Conservation (phyloP, 371 early-diverging fungal genomes). For the Amoeboaphelidium protococcarum region DNA sequence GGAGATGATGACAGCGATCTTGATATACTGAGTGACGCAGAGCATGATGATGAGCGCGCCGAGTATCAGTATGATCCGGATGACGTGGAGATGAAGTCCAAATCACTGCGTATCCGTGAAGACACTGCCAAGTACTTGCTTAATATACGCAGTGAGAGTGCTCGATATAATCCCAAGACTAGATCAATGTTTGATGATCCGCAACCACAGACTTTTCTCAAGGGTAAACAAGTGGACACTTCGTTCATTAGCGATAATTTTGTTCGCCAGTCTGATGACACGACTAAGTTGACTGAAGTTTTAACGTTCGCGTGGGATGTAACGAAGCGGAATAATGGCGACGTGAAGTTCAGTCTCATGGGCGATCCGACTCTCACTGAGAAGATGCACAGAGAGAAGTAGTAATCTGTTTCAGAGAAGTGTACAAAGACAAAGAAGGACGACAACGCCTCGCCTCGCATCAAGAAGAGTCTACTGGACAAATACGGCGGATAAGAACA, state of each 20-base stretch:
- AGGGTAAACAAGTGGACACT: too few relatives aligned
- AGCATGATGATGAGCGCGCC: constrained; percentile 1
- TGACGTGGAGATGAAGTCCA: neutral
- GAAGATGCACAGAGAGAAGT: constrained; percentile 44
- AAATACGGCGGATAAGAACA: constrained; percentile 88
- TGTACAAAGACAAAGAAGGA: constrained; percentile 22
- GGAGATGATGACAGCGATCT: neutral
- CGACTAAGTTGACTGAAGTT: constrained; percentile 40
- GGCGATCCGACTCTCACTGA: constrained; percentile 88
- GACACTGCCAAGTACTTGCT: constrained; percentile 92
- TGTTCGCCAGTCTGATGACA: constrained; percentile 55
- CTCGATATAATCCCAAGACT: constrained; percentile 95
- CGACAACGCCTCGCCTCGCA: neutral
- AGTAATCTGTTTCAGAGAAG: too few relatives aligned
- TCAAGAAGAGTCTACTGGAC: constrained; percentile 29
- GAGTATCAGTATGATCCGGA: neutral
- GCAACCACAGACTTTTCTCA: constrained; percentile 16
- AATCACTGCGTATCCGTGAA: constrained; percentile 56
- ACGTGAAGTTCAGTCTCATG: constrained; percentile 39
- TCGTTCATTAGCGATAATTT: constrained; percentile 73
- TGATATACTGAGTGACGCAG: constrained; percentile 1
- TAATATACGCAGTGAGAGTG: constrained; percentile 76
- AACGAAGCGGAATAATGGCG: constrained; percentile 37
- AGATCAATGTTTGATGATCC: constrained; percentile 91
- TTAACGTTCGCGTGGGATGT: constrained; percentile 84